phyloP scores from a whole-genome alignment of 2,329 filamentous ascomycete genomes.

The Xylariaceae sp. region DNA sequence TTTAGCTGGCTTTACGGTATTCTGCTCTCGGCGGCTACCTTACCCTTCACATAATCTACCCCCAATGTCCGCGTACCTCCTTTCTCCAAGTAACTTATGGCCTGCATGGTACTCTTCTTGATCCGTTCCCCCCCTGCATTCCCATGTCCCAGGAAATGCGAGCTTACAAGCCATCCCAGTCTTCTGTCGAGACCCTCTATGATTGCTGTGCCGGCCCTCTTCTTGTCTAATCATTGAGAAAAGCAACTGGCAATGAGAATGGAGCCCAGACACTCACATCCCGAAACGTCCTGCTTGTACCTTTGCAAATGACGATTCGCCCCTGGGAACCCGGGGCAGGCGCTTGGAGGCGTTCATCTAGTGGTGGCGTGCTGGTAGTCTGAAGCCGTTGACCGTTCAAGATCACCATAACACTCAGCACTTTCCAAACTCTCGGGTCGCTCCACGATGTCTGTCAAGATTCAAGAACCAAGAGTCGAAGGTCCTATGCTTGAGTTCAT shows the following conservation, averaged over 20 bases:
- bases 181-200: not conserved
- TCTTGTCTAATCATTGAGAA: no score
- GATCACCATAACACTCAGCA: slow-evolving; percentile 6
- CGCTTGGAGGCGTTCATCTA: no score
- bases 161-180: not conserved
- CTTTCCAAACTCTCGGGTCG: slow-evolving; percentile 10
- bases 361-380: slow-evolving; percentile 9
- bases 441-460: not conserved
- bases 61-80: not conserved
- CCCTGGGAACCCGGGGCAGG: no score
- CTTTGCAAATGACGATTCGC: no score
- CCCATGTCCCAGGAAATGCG: slow-evolving; percentile 26
- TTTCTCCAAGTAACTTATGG: not conserved
- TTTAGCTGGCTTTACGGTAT: no score
- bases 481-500: slow-evolving; percentile 10
- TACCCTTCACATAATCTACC: no score
- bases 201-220: not conserved
- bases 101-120: slow-evolving; percentile 8
- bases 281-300: no score
- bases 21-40: no score
- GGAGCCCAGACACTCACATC: no score
- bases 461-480: not conserved
- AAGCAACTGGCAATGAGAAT: no score
- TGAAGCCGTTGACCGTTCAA: slow-evolving; percentile 12
- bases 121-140: slow-evolving; percentile 21